phyloP scores from a whole-genome alignment of 2,329 filamentous ascomycete genomes.

The Aspergillus intermedius region DNA sequence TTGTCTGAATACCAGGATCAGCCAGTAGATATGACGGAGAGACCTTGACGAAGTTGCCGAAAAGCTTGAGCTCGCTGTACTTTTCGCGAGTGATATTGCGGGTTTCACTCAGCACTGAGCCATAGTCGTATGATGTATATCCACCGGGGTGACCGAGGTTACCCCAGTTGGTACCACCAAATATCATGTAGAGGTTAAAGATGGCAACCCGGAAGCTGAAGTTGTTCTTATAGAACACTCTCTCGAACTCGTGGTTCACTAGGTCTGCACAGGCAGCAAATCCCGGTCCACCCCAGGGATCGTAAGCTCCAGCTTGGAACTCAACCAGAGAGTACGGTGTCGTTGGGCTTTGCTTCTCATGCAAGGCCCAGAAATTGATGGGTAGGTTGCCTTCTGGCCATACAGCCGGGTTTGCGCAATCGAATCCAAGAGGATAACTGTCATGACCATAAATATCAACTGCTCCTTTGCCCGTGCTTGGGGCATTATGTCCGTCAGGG shows the following conservation, averaged over 20 bases:
- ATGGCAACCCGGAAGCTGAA: conserved; percentile 61
- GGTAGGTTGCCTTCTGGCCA: conserved; percentile 57
- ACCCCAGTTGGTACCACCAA: conserved; percentile 78
- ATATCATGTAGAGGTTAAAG: conserved; percentile 71
- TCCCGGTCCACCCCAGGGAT: conserved; percentile 67
- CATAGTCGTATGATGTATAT: conserved; percentile 58
- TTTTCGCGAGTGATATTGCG: conserved; percentile 64
- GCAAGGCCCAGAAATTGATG: conserved; percentile 48
- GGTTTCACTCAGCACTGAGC: conserved; percentile 61
- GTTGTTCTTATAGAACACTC: conserved; percentile 74
- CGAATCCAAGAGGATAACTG: conserved; percentile 50
- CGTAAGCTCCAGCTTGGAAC: conserved; percentile 66
- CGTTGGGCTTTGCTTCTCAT: conserved; percentile 55
- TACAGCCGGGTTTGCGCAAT: conserved; percentile 48
- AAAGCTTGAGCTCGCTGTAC: conserved; percentile 70
- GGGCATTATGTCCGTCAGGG: conserved; percentile 56
- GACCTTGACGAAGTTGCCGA: conserved; percentile 67
- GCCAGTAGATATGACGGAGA: conserved; percentile 64
- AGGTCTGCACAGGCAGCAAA: conserved; percentile 61
- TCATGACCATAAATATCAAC: conserved; percentile 64
- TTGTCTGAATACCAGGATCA: conserved; percentile 42
- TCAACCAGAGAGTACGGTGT: conserved; percentile 62
- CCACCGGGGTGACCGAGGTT: conserved; percentile 65
- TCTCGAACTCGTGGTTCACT: conserved; percentile 65
- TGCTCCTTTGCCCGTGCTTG: conserved; percentile 51